These are phyloP conservation scores for Ceratobasidium sp. DNA, from an alignment of 1,284 basidiomycete genomes.

Conservation along the genomic window DNA sequence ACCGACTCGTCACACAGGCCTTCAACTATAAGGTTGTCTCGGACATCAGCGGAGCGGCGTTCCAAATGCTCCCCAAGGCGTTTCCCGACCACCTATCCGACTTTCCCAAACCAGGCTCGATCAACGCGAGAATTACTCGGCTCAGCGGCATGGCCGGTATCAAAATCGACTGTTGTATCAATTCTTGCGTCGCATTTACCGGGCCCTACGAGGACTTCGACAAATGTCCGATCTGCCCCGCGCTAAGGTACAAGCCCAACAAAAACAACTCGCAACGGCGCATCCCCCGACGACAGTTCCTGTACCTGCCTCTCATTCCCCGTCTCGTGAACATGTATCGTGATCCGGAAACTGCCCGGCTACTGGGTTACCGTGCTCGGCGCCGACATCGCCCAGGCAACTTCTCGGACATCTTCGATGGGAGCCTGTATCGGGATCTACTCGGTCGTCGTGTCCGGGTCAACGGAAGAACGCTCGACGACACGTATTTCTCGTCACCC, in stretches of 20 bases:
- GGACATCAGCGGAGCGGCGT: slow-evolving; percentile 16
- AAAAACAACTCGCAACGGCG: background rate
- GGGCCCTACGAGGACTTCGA: slow-evolving; percentile 5
- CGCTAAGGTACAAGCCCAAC: slow-evolving; percentile 26
- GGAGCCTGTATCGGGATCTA: slow-evolving; percentile 27
- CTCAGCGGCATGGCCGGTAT: background rate
- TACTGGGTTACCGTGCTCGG: slow-evolving; percentile 44
- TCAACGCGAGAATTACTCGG: background rate
- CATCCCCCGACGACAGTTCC: slow-evolving; percentile 13
- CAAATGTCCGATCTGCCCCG: slow-evolving; percentile 37
- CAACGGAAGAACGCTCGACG: slow-evolving; percentile 1
- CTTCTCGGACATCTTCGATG: slow-evolving; percentile 44
- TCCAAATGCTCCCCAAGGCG: slow-evolving; percentile 8
- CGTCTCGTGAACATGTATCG: slow-evolving; percentile 30
- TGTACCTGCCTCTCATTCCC: slow-evolving; percentile 41
- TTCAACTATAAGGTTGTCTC: slow-evolving; percentile 39
- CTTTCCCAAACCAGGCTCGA: background rate
- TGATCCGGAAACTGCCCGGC: slow-evolving; percentile 37
- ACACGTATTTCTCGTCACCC: slow-evolving; percentile 47
- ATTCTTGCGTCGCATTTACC: slow-evolving; percentile 37
- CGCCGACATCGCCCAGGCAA: slow-evolving; percentile 35
- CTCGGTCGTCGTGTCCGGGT: slow-evolving; percentile 6
- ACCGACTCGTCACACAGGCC: background rate
- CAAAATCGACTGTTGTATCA: slow-evolving; percentile 39
- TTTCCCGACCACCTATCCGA: slow-evolving; percentile 6